A percentile compares a stretch with the other conserved stretches of the same genome.
Evolutionary conservation across 208 protist species (phyloP).

Genomic region (Angomonas ambiguus): DNA sequence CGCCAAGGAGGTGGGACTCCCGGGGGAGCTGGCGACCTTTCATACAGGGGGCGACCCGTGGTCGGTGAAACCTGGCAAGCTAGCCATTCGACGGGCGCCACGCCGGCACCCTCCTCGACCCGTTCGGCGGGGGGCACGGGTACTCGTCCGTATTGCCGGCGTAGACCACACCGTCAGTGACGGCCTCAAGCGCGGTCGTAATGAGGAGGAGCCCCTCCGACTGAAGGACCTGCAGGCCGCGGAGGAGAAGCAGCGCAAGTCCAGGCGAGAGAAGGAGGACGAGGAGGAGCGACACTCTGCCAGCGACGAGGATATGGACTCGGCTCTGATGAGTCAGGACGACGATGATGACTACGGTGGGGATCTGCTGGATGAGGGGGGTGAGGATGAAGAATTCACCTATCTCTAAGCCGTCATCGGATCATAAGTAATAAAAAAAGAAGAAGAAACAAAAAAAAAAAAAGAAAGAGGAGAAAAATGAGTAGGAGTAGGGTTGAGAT

Average conservation of each 20-base stretch:
- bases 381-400: conserved; percentile 46
- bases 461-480: too few species aligned
- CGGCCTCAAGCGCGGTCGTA: neutral
- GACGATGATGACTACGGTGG: conserved; percentile 53
- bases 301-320: conserved; percentile 48
- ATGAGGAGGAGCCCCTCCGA: neutral
- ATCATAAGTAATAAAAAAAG: neutral
- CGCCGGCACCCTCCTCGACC: conserved; percentile 46
- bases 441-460: too few species aligned
- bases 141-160: conserved; percentile 25
- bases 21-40: conserved; percentile 32
- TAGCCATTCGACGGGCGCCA: conserved; percentile 39
- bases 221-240: conserved; percentile 23
- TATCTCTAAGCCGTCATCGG: conserved; percentile 1
- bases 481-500: too few species aligned
- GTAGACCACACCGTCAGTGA: conserved; percentile 9
- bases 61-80: conserved; percentile 22
- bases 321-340: conserved; percentile 35
- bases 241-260: neutral
- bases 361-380: conserved; percentile 27
- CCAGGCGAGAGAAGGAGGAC: neutral
- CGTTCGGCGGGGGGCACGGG: conserved; percentile 61
- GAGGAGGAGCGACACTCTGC: conserved; percentile 18
- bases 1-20: conserved; percentile 27
- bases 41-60: conserved; percentile 7